A percentile compares a stretch with the other conserved stretches of the same genome.
These are phyloP conservation scores for Acacia confusa DNA, from an alignment of 306 rosid genomes.

Conservation along the genomic window DNA sequence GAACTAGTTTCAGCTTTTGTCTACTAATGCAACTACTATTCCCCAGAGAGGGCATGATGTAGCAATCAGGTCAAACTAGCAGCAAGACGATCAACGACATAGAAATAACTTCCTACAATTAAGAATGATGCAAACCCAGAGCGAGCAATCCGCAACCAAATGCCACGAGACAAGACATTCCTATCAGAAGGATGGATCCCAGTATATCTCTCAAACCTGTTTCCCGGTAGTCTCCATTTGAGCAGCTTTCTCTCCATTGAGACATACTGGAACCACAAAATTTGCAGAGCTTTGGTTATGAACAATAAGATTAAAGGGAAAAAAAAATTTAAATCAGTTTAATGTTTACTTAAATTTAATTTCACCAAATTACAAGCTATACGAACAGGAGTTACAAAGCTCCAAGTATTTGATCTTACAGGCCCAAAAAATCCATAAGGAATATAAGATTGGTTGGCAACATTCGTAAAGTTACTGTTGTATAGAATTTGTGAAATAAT, in stretches of 20 bases:
- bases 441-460: constrained; percentile 18
- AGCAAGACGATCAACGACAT: constrained; percentile 56
- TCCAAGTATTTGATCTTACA: background rate
- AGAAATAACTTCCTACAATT: constrained; percentile 71
- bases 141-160: constrained; percentile 73
- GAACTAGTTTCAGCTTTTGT: background rate
- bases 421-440: background rate
- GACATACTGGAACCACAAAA: constrained; percentile 54
- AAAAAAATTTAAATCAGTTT: background rate
- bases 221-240: constrained; percentile 74
- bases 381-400: background rate
- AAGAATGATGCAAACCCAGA: constrained; percentile 72
- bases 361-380: background rate
- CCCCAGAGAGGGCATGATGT: background rate
- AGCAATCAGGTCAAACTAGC: constrained; percentile 40
- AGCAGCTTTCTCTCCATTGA: constrained; percentile 75
- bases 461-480: background rate
- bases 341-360: background rate
- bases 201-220: constrained; percentile 61
- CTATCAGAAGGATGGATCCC: constrained; percentile 88
- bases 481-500: constrained; percentile 11
- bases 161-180: constrained; percentile 62
- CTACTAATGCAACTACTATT: background rate
- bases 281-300: background rate
- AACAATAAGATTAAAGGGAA: background rate